Evolutionary conservation across 139 green algal species (phyloP).

Genomic region (Chlamydomonas sp.): DNA sequence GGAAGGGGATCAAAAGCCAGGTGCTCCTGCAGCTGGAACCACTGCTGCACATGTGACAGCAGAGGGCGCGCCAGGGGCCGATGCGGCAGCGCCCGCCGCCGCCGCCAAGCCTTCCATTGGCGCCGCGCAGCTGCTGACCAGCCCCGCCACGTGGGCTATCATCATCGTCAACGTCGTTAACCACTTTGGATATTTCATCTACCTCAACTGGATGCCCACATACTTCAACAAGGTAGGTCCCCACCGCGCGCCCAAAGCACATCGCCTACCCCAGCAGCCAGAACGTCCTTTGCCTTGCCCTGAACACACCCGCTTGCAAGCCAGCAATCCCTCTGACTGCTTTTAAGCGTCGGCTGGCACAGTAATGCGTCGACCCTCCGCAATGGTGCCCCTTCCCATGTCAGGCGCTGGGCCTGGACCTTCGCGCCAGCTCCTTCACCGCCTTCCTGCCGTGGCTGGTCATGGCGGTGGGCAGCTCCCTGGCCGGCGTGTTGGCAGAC

Average conservation of each 20-base stretch:
- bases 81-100: not conserved
- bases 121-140: slow-evolving; percentile 60
- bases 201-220: slow-evolving; percentile 95
- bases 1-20: not conserved
- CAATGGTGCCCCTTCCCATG: not conserved
- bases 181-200: slow-evolving; percentile 95
- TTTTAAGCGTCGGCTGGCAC: too few species aligned
- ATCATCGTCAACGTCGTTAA: slow-evolving; percentile 89
- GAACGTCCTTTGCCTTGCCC: not conserved
- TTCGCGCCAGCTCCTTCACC: slow-evolving; percentile 73
- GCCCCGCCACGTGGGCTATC: slow-evolving; percentile 84
- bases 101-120: not conserved
- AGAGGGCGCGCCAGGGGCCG: slow-evolving; percentile 1
- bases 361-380: not conserved
- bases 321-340: too few species aligned
- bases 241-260: not conserved
- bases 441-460: slow-evolving; percentile 91
- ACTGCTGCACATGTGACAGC: not conserved
- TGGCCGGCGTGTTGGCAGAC: slow-evolving; percentile 80
- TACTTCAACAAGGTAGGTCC: slow-evolving; percentile 82
- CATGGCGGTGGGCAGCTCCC: slow-evolving; percentile 78
- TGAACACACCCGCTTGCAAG: not conserved
- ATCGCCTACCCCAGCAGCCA: too few species aligned
- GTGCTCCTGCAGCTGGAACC: not conserved
- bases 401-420: slow-evolving; percentile 75